Evolutionary conservation across 1,284 basidiomycete genomes (phyloP).

Genomic region (Coniferiporia weirii): DNA sequence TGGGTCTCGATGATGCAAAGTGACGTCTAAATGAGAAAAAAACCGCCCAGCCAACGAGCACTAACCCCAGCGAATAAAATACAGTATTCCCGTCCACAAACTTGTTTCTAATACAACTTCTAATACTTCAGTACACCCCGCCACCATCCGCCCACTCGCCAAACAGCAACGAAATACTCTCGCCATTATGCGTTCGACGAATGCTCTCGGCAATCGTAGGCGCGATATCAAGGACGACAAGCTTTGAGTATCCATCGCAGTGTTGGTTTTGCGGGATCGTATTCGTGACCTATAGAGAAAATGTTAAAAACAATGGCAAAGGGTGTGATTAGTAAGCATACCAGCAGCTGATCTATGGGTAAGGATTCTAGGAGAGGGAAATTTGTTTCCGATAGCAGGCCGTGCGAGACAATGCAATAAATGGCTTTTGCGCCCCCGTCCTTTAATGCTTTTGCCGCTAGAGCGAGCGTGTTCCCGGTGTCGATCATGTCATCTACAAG

Average conservation of each 20-base stretch:
- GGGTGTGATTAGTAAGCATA: conserved; percentile 36
- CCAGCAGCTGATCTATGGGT: conserved; percentile 84
- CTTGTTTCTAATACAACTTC: not conserved
- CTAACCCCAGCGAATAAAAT: not conserved
- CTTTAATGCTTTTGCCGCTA: conserved; percentile 81
- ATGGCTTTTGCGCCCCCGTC: conserved; percentile 88
- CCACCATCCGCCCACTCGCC: conserved; percentile 63
- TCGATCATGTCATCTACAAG: conserved; percentile 99
- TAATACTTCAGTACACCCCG: conserved; percentile 11
- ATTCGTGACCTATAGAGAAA: conserved; percentile 59
- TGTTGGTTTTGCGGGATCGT: conserved; percentile 66
- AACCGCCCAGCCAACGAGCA: no score
- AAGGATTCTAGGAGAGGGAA: conserved; percentile 74
- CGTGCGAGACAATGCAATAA: conserved; percentile 90
- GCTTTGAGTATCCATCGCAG: conserved; percentile 50
- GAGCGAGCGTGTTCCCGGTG: conserved; percentile 81
- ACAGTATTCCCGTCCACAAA: not conserved
- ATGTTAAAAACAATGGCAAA: not conserved
- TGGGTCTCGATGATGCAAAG: no score
- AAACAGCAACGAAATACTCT: conserved; percentile 81
- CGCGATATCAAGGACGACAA: conserved; percentile 80
- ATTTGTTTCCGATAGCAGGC: conserved; percentile 79
- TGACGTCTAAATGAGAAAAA: no score
- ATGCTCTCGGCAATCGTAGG: conserved; percentile 94
- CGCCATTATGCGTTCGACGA: conserved; percentile 93